These are phyloP conservation scores for Zea luxurians DNA, from an alignment of 176 grass and related monocot genomes.

Conservation along the genomic window DNA sequence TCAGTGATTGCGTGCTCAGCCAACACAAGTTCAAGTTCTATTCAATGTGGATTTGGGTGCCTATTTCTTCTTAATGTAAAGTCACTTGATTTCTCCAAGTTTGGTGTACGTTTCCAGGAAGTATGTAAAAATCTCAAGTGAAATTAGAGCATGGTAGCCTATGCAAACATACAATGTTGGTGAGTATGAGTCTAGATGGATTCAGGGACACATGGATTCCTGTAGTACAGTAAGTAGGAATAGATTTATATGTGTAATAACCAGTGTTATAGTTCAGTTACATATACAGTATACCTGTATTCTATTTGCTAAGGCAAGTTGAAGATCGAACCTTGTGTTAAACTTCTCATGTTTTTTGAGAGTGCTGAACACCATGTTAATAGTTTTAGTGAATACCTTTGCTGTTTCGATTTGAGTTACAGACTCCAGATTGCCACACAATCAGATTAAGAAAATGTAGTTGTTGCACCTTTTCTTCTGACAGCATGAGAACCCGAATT, in stretches of 20 bases:
- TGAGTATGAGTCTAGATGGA: neutral
- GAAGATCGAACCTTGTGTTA: neutral
- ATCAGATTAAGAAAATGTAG: constrained; percentile 13
- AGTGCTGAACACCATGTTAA: neutral
- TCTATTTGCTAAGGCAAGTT: constrained; percentile 29
- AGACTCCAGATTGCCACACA: constrained; percentile 4
- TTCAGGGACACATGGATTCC: neutral
- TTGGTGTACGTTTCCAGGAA: neutral
- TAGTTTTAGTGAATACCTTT: constrained; percentile 7
- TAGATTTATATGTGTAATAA: neutral
- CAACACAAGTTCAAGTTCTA: neutral
- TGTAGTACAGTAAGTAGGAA: neutral
- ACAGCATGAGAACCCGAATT: neutral
- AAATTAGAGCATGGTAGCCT: neutral
- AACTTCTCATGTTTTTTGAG: neutral
- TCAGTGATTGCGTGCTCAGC: neutral
- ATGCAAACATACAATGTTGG: constrained; percentile 3
- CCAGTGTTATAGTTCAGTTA: neutral
- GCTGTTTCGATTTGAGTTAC: constrained; percentile 12
- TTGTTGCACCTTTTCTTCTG: neutral
- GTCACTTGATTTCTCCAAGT: neutral
- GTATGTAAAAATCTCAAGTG: neutral
- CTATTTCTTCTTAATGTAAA: neutral
- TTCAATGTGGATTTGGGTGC: neutral
- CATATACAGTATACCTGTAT: neutral